Conservation (phyloP, 1,284 basidiomycete genomes). For the Fistulina hepatica region DNA sequence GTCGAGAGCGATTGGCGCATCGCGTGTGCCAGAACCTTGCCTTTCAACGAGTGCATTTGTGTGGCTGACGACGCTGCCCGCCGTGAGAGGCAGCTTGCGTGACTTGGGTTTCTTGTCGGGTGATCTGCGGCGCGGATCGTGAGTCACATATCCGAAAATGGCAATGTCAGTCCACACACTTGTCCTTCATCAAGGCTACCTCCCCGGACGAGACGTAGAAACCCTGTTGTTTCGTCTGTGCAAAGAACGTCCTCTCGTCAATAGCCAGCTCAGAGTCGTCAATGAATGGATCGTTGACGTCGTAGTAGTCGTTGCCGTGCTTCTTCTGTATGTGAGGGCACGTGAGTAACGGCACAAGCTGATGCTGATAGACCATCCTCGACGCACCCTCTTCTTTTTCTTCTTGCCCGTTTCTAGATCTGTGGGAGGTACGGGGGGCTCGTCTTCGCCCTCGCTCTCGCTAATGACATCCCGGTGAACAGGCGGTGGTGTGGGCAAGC, state of each 20-base stretch:
- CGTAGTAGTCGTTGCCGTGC: conserved; percentile 64
- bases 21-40: conserved; percentile 10
- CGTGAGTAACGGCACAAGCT: neutral
- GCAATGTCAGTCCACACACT: conserved; percentile 22
- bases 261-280: conserved; percentile 91
- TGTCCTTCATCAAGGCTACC: conserved; percentile 75
- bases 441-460: conserved; percentile 40
- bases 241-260: conserved; percentile 85
- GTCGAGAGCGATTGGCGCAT: conserved; percentile 7
- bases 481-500: conserved; percentile 42
- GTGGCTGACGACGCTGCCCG: neutral
- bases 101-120: conserved; percentile 57
- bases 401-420: conserved; percentile 32
- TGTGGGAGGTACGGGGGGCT: conserved; percentile 28
- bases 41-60: conserved; percentile 6
- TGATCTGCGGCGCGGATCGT: conserved; percentile 23
- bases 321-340: conserved; percentile 3
- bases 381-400: conserved; percentile 6
- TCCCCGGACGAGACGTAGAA: conserved; percentile 87
- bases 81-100: conserved; percentile 30
- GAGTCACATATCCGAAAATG: neutral
- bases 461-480: conserved; percentile 27
- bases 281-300: conserved; percentile 88
- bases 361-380: neutral
- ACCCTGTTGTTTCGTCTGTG: conserved; percentile 89